Percentiles rank a stretch among this genome's conserved stretches.
These are phyloP conservation scores for Helotiales sp. DNA, from an alignment of 2,329 filamentous ascomycete genomes.

Conservation along the genomic window DNA sequence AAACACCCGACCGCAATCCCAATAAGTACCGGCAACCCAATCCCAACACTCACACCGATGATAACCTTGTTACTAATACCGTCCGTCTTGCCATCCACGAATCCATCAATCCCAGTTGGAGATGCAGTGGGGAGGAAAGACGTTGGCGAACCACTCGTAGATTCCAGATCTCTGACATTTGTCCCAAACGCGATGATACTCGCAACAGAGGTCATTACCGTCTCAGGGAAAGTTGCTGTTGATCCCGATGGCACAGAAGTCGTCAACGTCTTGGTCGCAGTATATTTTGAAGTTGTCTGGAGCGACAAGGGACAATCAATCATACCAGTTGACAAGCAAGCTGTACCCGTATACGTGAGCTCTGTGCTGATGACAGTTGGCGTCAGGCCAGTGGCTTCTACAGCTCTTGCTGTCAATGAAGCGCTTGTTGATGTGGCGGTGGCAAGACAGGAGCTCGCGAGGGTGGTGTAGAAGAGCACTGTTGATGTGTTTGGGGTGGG, in stretches of 20 bases:
- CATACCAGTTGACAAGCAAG: slow-evolving; percentile 44
- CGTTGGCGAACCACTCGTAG: slow-evolving; percentile 45
- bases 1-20: slow-evolving; percentile 28
- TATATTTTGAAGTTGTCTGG: slow-evolving; percentile 44
- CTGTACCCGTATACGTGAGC: slow-evolving; percentile 44
- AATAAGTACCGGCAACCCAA: slow-evolving; percentile 43
- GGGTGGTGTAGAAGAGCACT: slow-evolving; percentile 53
- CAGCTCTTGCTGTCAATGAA: slow-evolving; percentile 25
- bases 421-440: slow-evolving; percentile 7
- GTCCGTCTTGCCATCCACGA: slow-evolving; percentile 30
- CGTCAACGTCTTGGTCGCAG: slow-evolving; percentile 40
- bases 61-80: slow-evolving; percentile 47
- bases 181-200: slow-evolving; percentile 44
- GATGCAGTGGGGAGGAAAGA: slow-evolving; percentile 44
- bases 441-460: slow-evolving; percentile 45
- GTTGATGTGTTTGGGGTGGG: slow-evolving; percentile 46
- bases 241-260: slow-evolving; percentile 42
- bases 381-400: slow-evolving; percentile 5
- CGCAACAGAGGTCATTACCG: slow-evolving; percentile 35
- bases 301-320: slow-evolving; percentile 51
- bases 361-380: slow-evolving; percentile 20
- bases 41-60: slow-evolving; percentile 49
- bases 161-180: slow-evolving; percentile 37
- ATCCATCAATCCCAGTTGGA: not conserved
- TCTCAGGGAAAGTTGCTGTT: slow-evolving; percentile 42